Base-by-base conservation (phyloP, 2,329 filamentous ascomycete species). In the Chaetomium sp. region DNA sequence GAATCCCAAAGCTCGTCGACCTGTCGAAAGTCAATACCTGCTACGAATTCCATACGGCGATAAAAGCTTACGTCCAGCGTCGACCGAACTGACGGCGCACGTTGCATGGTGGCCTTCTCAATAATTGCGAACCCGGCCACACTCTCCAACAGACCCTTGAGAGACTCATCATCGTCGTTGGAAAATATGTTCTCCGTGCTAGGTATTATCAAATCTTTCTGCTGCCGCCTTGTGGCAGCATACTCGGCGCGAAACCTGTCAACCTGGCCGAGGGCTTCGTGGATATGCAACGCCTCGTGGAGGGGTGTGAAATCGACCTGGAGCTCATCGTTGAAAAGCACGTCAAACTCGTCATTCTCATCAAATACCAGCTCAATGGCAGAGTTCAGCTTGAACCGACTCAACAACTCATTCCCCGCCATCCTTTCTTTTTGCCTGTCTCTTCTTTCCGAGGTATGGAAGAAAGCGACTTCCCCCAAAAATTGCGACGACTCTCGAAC, bases 1-100 rank as follows among this genome's bases (percentile, higher is more conserved):
- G 91, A 96, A 66, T 97, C 92, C 94, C 94, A 99, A 2, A 99
- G 76, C 71, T 97, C 94, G 67, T 99, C 94, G n/a, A 96, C 85
- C 88, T 91, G 14, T 27, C n/a, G 4, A 12, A 6, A 14, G 54
- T 61, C n/a, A 61, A 57, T 11, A 10, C n/a, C 9, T 8, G n/a
- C 19, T 35, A 6, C 10, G 27, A 5, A 7, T 19, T 3, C 32
- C n/a, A 19, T 36, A 61, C 35, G 59, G 59, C 27, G n/a, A 43
- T 37, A 4, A 19, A 9, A 37, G 67, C 82, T 71, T 70, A 92
- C 91, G 74, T 99, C 94, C 62, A 88, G 82, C 9, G 83, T 76
- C 34, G 90, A 87, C 60, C 94, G 85, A 49, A 99, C 76, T 66
- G 94, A 89, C 1, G 90, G 89, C 0, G 87, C 86, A 62, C 88